phyloP scores from a whole-genome alignment of 2,329 filamentous ascomycete genomes.

The Chalaropsis thielavioides region DNA sequence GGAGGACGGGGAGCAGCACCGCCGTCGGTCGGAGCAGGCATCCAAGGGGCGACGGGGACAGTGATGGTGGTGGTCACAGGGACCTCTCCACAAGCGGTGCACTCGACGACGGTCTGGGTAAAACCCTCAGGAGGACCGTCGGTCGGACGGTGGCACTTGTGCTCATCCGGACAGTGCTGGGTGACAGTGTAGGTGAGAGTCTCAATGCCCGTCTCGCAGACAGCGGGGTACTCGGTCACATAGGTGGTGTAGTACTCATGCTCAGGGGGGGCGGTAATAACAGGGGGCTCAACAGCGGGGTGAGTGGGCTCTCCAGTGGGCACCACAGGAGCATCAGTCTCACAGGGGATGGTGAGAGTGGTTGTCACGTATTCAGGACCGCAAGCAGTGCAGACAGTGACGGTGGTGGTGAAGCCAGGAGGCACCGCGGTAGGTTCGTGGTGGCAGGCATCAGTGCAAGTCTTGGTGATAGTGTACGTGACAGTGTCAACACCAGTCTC shows the following conservation, averaged over 20 bases:
- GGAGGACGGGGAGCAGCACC: not conserved
- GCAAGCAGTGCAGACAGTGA: conserved; percentile 6
- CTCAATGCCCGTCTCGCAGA: conserved; percentile 15
- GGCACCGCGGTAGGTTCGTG: conserved; percentile 8
- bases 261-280: not conserved
- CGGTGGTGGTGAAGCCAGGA: conserved; percentile 17
- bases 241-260: conserved; percentile 9
- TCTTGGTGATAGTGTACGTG: conserved; percentile 18
- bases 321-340: not conserved
- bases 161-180: conserved; percentile 10
- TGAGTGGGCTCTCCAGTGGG: not conserved
- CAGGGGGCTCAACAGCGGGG: not conserved
- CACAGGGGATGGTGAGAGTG: conserved; percentile 12
- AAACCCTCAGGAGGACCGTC: conserved; percentile 15
- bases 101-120: conserved; percentile 14
- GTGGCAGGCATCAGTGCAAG: conserved; percentile 11
- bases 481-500: conserved; percentile 14
- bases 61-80: conserved; percentile 9
- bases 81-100: conserved; percentile 9
- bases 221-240: conserved; percentile 13
- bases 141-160: conserved; percentile 12
- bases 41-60: not conserved
- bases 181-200: conserved; percentile 18
- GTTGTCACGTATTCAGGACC: not conserved
- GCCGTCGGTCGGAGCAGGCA: not conserved